Evolutionary conservation across 106 monocot species (phyloP).

Genomic region (Acanthochlamys bracteata): DNA sequence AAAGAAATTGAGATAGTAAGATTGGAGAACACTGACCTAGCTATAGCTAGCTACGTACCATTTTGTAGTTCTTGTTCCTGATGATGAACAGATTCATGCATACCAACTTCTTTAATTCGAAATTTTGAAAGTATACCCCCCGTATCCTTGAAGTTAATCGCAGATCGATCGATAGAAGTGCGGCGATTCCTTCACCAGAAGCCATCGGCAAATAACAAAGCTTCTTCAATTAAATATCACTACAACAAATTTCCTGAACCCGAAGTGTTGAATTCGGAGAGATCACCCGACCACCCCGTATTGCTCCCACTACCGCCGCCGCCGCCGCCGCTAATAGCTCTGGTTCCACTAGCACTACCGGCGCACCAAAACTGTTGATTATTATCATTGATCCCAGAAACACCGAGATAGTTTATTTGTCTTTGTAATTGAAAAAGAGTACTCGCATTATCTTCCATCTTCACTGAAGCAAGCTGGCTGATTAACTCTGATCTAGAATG

Average conservation of each 20-base stretch:
- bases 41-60: no score
- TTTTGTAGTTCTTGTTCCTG: no score
- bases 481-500: slow-evolving; percentile 21
- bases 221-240: not conserved
- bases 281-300: slow-evolving; percentile 10
- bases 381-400: no score
- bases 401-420: no score
- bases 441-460: slow-evolving; percentile 44
- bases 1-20: no score
- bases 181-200: not conserved
- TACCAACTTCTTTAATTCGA: no score
- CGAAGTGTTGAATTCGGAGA: slow-evolving; percentile 17
- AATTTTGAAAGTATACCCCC: no score
- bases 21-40: no score
- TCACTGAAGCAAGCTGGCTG: slow-evolving; percentile 38
- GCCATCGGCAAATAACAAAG: not conserved
- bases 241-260: slow-evolving; percentile 14
- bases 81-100: no score
- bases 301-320: not conserved
- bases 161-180: no score
- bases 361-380: slow-evolving; percentile 17
- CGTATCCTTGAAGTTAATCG: no score
- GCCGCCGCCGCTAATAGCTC: not conserved
- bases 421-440: slow-evolving; percentile 8
- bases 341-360: not conserved